Conservation (phyloP, 352 stramenopile genomes). For the Aphanomyces stellatus region DNA sequence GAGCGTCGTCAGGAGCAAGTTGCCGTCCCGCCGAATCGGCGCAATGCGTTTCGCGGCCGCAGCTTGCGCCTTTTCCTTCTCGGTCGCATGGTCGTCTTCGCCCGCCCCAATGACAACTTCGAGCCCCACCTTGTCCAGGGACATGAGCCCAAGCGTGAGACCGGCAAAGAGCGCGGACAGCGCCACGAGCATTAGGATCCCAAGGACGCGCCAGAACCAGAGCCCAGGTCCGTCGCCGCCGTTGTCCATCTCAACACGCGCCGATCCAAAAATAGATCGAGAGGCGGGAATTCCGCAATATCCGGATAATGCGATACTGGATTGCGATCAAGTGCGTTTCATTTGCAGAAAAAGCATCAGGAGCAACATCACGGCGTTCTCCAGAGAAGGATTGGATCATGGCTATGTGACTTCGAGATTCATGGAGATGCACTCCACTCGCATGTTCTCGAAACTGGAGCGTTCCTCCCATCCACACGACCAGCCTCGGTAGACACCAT, state of each 20-base stretch:
- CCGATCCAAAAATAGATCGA: neutral
- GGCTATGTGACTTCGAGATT: no score
- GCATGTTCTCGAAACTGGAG: no score
- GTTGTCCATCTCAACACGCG: neutral
- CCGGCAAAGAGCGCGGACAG: slow-evolving; percentile 91
- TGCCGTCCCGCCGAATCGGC: slow-evolving; percentile 90
- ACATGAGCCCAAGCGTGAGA: slow-evolving; percentile 95
- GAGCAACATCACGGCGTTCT: no score
- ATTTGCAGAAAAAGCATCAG: no score
- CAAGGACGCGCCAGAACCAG: slow-evolving; percentile 20
- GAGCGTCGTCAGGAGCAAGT: slow-evolving; percentile 94
- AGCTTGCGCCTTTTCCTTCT: slow-evolving; percentile 50
- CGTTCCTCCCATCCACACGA: no score
- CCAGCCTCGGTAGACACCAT: no score
- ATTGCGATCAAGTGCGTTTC: no score
- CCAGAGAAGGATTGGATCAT: no score
- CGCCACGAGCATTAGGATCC: slow-evolving; percentile 46
- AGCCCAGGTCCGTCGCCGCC: neutral
- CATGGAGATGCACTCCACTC: no score
- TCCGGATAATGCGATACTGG: neutral
- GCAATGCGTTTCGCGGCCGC: slow-evolving; percentile 66
- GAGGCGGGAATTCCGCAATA: neutral
- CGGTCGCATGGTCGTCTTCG: slow-evolving; percentile 72
- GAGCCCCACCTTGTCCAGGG: slow-evolving; percentile 94
- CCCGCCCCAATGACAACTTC: slow-evolving; percentile 93